phyloP scores from a whole-genome alignment of 116 monocot genomes.

The Dioscorea cayenensis region DNA sequence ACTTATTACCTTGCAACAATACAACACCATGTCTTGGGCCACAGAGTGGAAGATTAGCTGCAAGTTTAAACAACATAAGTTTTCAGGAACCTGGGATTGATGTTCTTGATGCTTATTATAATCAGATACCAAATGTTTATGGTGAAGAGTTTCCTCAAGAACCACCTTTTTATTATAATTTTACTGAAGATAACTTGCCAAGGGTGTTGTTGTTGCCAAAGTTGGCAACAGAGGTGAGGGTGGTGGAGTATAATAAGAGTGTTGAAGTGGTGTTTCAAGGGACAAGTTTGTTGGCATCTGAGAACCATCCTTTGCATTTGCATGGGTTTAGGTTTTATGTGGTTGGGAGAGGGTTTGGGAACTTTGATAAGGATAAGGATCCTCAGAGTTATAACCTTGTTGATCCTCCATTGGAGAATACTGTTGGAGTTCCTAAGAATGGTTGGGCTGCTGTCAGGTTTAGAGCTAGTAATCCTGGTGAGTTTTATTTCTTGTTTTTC shows the following conservation, averaged over 20 bases:
- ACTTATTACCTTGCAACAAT: constrained; percentile 20
- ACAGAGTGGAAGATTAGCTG: constrained; percentile 13
- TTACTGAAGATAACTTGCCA: constrained; percentile 26
- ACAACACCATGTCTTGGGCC: constrained; percentile 14
- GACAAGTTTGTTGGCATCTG: constrained; percentile 30
- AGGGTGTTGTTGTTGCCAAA: constrained; percentile 11
- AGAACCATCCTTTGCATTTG: constrained; percentile 69
- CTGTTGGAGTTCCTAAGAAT: constrained; percentile 32
- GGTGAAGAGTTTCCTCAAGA: constrained; percentile 20
- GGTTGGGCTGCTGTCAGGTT: constrained; percentile 57
- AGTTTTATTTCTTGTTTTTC: background rate
- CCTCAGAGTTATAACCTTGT: constrained; percentile 34
- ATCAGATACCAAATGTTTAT: constrained; percentile 14
- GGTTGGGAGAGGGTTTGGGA: constrained; percentile 49
- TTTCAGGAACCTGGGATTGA: constrained; percentile 22
- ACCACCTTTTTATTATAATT: constrained; percentile 34
- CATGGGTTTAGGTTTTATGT: constrained; percentile 67
- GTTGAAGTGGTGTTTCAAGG: constrained; percentile 67
- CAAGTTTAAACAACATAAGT: constrained; percentile 65
- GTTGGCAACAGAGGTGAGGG: constrained; percentile 36
- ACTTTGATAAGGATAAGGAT: constrained; percentile 42
- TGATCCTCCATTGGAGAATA: constrained; percentile 43
- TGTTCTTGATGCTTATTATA: constrained; percentile 40
- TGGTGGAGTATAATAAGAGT: constrained; percentile 34
- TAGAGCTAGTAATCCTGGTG: constrained; percentile 38